Evolutionary conservation across 192 early-diverging fungal genomes (phyloP).

Genomic region (Coemansia sp.): DNA sequence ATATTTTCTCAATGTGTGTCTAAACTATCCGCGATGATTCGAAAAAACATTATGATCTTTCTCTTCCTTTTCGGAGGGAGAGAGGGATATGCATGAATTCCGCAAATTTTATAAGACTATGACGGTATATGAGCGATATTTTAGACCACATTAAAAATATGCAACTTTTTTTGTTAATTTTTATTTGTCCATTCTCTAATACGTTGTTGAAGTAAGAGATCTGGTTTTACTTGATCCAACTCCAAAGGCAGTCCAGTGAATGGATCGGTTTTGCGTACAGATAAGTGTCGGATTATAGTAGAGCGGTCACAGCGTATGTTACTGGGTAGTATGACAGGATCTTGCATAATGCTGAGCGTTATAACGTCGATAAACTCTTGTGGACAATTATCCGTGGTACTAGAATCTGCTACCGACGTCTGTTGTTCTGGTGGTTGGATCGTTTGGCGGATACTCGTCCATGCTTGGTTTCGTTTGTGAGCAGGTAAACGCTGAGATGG

Average conservation of each 20-base stretch:
- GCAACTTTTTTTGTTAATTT: neutral
- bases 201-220: constrained; percentile 22
- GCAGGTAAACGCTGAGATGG: constrained; percentile 30
- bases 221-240: constrained; percentile 14
- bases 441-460: neutral
- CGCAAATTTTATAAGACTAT: constrained; percentile 35
- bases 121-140: constrained; percentile 43
- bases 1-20: no score
- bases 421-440: neutral
- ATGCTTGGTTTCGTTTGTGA: constrained; percentile 8
- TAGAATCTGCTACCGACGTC: neutral
- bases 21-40: constrained; percentile 26
- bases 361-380: constrained; percentile 35
- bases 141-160: neutral
- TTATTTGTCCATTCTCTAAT: constrained; percentile 20
- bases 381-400: constrained; percentile 4
- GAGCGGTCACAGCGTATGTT: constrained; percentile 24
- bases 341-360: constrained; percentile 31
- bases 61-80: neutral
- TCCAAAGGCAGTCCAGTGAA: constrained; percentile 35
- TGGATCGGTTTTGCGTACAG: constrained; percentile 22
- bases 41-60: constrained; percentile 20
- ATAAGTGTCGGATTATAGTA: constrained; percentile 31
- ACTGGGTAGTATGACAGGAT: constrained; percentile 35
- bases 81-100: constrained; percentile 22